Percentiles rank a stretch among this genome's conserved stretches.
phyloP scores from a whole-genome alignment of 768 basidiomycete genomes.

The Sutorius australiensis region DNA sequence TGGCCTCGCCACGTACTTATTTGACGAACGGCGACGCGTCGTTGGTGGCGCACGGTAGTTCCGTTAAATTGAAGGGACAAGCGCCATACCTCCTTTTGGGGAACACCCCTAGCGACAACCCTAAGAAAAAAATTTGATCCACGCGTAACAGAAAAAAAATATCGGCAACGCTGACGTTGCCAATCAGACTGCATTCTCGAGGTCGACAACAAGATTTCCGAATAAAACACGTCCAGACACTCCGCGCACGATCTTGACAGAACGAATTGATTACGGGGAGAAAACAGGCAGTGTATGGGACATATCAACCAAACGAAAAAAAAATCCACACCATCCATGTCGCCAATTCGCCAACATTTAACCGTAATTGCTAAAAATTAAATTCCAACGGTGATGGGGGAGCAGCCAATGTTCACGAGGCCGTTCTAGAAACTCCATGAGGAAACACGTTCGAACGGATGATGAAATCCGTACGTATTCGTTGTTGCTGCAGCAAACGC shows the following conservation, averaged over 20 bases:
- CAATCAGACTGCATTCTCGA: not conserved
- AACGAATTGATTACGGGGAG: not conserved
- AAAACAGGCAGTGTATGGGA: not conserved
- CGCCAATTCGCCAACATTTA: no score
- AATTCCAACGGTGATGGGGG: not conserved
- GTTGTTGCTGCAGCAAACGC: conserved; percentile 12
- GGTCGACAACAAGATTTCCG: not conserved
- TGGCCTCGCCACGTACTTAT: no score
- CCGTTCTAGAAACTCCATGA: not conserved
- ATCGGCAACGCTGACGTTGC: not conserved
- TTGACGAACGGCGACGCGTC: no score
- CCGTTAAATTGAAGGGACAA: not conserved
- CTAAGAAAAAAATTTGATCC: not conserved
- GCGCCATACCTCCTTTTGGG: not conserved
- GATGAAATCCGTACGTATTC: not conserved
- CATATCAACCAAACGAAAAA: not conserved
- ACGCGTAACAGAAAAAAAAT: not conserved
- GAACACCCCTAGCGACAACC: not conserved
- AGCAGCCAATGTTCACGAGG: conserved; percentile 6
- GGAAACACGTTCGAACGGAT: not conserved
- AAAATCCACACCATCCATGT: not conserved
- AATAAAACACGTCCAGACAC: not conserved
- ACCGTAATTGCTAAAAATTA: not conserved
- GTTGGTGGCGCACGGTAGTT: no score
- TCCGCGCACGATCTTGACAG: not conserved